Conservation (phyloP, 2,329 filamentous ascomycete species). For the Colletotrichum sp. region DNA sequence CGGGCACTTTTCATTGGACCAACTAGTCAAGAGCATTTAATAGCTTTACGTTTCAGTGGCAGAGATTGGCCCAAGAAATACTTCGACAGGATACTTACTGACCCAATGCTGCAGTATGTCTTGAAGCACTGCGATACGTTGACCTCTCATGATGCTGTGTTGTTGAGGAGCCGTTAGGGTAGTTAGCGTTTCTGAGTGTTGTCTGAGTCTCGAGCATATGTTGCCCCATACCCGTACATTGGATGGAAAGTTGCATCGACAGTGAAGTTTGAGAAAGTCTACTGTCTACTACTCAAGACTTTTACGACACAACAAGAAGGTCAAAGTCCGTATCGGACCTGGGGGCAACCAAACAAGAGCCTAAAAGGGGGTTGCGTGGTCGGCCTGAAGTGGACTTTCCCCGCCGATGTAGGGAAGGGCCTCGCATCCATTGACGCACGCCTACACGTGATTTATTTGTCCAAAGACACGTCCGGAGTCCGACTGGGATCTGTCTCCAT, state of each 20-base stretch:
- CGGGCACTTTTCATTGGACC: neutral
- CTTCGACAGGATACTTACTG: neutral
- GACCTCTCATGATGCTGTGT: neutral
- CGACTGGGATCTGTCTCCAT: neutral
- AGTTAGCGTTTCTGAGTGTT: neutral
- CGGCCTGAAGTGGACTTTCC: neutral
- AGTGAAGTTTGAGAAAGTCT: neutral
- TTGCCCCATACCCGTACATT: neutral
- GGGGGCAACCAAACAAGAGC: neutral
- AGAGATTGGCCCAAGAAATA: accelerated
- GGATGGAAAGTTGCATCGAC: neutral
- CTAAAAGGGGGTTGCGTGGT: neutral
- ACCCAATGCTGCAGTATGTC: neutral
- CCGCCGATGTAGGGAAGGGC: neutral
- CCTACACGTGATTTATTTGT: accelerated
- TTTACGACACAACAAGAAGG: accelerated
- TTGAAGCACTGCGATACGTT: accelerated
- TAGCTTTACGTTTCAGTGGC: neutral
- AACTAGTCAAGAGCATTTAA: neutral
- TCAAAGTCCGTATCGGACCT: neutral
- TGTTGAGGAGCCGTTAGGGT: neutral
- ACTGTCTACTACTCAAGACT: neutral
- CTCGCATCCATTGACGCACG: neutral
- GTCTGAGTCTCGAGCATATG: neutral
- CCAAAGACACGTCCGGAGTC: neutral